Base-by-base conservation (phyloP, 805 yeast species). In the Metschnikowia continentalis region DNA sequence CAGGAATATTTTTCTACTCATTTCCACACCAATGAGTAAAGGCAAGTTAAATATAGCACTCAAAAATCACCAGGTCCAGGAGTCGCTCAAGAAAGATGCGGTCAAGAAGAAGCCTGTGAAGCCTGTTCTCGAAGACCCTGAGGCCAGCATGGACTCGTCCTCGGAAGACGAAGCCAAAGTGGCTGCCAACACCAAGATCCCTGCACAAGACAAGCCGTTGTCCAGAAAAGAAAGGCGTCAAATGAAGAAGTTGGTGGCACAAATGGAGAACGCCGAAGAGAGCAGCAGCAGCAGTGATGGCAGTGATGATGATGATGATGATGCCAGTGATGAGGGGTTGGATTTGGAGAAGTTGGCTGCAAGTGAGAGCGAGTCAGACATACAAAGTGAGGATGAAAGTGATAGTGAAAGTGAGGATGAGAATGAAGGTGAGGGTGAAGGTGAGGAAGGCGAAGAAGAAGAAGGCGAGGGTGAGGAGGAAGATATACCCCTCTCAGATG, bases 401-500 rank as follows among this genome's bases (percentile, higher is more conserved):
- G 52, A 42, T 33, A 41, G 46, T 32, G 52, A 52, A 20, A 32
- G 45, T n/a, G 44, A 48, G 37, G 35, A 40, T 23, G 52, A 51
- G 14, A 32, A 44, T 19, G 42, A 41, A 20, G 37, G 47, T 17
- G 51, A 48, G 19, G 33, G 38, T 19, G 46, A 47, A 20, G 37
- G 41, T 14, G 74, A 63, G 2, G 19, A 17, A 17, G 7, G 10
- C 5, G 40, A 37, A 13, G 26, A 19, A 17, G 23, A 19, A 37
- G 23, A 35, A 15, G 38, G 38, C 14, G 13, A 35, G 5, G 40
- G 7, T 3, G 92, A 84, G 6, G 89, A 82, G 50, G 91, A 86
- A 57, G 97, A 90, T 59, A 79, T 91, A 42, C 87, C 96, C 19
- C 79, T 90, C 47, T 88, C 96, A 0, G 97, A 90, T 49, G 97